Conservation (phyloP, 140 eudicot species). For the Anethum foeniculum region DNA sequence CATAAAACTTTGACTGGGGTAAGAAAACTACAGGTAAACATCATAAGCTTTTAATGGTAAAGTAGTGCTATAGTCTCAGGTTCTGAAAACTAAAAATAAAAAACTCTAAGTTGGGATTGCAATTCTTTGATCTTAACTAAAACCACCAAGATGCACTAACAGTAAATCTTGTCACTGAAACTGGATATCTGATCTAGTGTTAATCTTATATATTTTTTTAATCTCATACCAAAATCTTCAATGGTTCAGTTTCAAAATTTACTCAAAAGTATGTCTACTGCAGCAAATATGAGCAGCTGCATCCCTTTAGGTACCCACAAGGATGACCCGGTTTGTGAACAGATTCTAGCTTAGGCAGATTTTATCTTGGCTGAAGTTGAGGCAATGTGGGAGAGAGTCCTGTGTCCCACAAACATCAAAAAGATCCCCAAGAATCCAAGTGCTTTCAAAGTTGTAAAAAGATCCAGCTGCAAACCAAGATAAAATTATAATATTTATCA, state of each 20-base stretch:
- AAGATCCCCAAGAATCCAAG: slow-evolving; percentile 69
- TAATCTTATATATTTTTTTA: background rate
- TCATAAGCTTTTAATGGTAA: background rate
- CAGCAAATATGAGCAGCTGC: background rate
- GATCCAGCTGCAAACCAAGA: slow-evolving; percentile 54
- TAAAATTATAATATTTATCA: background rate
- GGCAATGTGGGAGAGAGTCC: slow-evolving; percentile 80
- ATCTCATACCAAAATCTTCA: background rate
- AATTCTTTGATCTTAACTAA: background rate
- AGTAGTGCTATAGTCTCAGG: background rate
- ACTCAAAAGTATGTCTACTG: background rate
- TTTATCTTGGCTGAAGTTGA: slow-evolving; percentile 73
- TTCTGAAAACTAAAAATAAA: background rate
- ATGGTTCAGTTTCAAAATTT: slow-evolving; percentile 11
- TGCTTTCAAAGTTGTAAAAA: slow-evolving; percentile 78
- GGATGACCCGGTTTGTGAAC: background rate
- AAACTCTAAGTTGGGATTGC: background rate
- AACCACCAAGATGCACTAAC: background rate
- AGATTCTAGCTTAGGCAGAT: slow-evolving; percentile 39
- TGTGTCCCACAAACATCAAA: slow-evolving; percentile 89
- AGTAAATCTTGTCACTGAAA: background rate
- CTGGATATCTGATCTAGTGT: background rate
- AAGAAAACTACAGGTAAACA: background rate
- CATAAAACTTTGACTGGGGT: background rate
- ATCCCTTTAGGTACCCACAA: background rate